Evolutionary conservation across 345 rosid species (phyloP), one percentile per base, ranked within the genome.

Genomic region (Cardiospermum halicacabum): DNA sequence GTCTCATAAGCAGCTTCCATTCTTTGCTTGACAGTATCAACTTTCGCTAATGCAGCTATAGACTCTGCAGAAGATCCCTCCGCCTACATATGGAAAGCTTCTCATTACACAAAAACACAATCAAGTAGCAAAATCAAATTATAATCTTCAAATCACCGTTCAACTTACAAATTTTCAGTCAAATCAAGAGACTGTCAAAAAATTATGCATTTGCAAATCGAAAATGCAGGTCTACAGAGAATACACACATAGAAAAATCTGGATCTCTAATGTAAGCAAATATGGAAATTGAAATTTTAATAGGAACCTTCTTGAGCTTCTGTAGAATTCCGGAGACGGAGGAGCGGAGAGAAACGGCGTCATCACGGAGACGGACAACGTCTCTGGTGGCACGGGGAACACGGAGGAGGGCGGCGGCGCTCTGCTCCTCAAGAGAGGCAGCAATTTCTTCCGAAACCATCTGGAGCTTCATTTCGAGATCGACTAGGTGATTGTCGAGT

Each of bases 381-480:
- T 94, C 99, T 39, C 99, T 96, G 0, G 95, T 81, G 66, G 95
- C 96, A 18, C 97, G 95, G 5, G 99, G 99, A 43, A 91, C 91
- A 55, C 99, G 97, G 74, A 91, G 91, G 70, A 94, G 86, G 25
- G 96, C 80, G 7, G 89, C 68, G 56, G 85, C 78, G 77, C 96
- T 91, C 80, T 89, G 99, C 68, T 94, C 99, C 81, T 94, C 93
- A 28, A 94, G 96, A n/a, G 96, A 85, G 49, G 89, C 84, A 32
- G 93, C 84, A 75, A 94, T 94, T 86, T 94, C 99, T 80, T 94
- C 99, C 56, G 97, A 89, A 21, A 85, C 79, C 81, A 91, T 94
- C 84, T 94, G 99, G 42, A 94, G 96, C 95, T 94, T 94, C 99
- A 91, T 91, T 65, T 94, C 99, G 69, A 94, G 91, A 86, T 94